Conservation (phyloP, 495 filamentous ascomycete species). For the Pseudotulostoma volvatum region DNA sequence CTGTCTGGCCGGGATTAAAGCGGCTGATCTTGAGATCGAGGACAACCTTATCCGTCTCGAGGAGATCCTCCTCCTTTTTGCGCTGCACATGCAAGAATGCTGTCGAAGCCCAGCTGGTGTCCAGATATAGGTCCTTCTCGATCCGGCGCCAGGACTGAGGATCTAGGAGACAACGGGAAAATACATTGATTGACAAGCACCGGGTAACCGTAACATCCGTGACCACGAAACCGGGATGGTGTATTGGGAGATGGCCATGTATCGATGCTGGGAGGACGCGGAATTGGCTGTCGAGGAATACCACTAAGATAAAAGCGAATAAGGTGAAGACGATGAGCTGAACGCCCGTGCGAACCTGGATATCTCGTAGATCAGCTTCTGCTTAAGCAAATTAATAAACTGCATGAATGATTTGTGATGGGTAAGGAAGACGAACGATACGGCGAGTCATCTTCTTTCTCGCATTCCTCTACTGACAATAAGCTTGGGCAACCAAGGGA, state of each 20-base stretch:
- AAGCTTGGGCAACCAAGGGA: no score
- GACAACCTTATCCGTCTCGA: slow-evolving; percentile 58
- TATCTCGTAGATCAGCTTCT: not conserved
- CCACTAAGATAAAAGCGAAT: slow-evolving; percentile 50
- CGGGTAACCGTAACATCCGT: slow-evolving; percentile 76
- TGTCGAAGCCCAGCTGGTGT: slow-evolving; percentile 49
- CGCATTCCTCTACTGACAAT: no score
- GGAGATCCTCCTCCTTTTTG: slow-evolving; percentile 78
- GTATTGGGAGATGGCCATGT: slow-evolving; percentile 66
- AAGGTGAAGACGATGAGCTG: slow-evolving; percentile 56
- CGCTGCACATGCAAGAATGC: slow-evolving; percentile 75
- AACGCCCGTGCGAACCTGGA: slow-evolving; percentile 58
- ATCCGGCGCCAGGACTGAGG: slow-evolving; percentile 63
- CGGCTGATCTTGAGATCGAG: slow-evolving; percentile 69
- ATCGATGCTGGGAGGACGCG: slow-evolving; percentile 67
- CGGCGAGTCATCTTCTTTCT: slow-evolving; percentile 33
- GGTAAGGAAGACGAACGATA: slow-evolving; percentile 17
- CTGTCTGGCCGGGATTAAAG: slow-evolving; percentile 46
- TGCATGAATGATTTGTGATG: slow-evolving; percentile 3
- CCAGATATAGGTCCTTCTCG: slow-evolving; percentile 84
- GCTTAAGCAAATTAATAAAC: not conserved
- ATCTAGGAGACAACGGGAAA: slow-evolving; percentile 67
- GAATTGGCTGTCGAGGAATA: slow-evolving; percentile 67
- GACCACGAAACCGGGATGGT: slow-evolving; percentile 65
- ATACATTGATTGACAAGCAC: slow-evolving; percentile 58